Evolutionary conservation across 768 basidiomycete species (phyloP).

Genomic region (Termitomyces sp.): DNA sequence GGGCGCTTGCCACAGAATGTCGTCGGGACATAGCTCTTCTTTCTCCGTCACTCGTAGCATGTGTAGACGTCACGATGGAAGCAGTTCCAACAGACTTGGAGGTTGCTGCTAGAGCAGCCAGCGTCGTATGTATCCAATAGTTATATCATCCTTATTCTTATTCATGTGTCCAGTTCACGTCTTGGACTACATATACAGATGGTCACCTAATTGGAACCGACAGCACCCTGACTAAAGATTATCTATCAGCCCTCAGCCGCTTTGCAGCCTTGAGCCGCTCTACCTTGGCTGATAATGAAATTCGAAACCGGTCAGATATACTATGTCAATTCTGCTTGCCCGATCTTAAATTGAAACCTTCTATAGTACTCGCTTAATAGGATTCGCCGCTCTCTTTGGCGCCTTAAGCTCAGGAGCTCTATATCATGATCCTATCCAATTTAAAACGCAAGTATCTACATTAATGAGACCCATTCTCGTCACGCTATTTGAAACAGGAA

Average conservation of each 20-base stretch:
- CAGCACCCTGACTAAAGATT: conserved; percentile 61
- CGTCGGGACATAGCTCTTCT: conserved; percentile 77
- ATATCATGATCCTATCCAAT: conserved; percentile 69
- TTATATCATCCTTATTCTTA: neutral
- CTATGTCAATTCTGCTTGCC: neutral
- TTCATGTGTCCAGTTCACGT: conserved; percentile 61
- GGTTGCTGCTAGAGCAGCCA: conserved; percentile 73
- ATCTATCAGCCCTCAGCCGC: conserved; percentile 60
- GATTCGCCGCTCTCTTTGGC: conserved; percentile 77
- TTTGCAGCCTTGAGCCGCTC: conserved; percentile 63
- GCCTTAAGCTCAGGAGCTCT: conserved; percentile 83
- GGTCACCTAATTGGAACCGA: conserved; percentile 82
- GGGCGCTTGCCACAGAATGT: conserved; percentile 83
- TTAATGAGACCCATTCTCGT: conserved; percentile 72
- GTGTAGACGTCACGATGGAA: conserved; percentile 55
- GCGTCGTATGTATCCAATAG: conserved; percentile 54
- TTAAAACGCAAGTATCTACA: conserved; percentile 64
- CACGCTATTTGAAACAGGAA: conserved; percentile 61
- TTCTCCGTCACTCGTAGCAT: conserved; percentile 64
- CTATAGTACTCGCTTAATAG: conserved; percentile 77
- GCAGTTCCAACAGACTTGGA: conserved; percentile 66
- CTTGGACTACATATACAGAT: conserved; percentile 91
- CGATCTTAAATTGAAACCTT: conserved; percentile 3
- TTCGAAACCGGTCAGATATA: conserved; percentile 61
- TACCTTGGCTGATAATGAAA: conserved; percentile 59